These are phyloP conservation scores for Hymenoscyphus salicellus DNA, from an alignment of 2,329 filamentous ascomycete genomes.

Conservation along the genomic window DNA sequence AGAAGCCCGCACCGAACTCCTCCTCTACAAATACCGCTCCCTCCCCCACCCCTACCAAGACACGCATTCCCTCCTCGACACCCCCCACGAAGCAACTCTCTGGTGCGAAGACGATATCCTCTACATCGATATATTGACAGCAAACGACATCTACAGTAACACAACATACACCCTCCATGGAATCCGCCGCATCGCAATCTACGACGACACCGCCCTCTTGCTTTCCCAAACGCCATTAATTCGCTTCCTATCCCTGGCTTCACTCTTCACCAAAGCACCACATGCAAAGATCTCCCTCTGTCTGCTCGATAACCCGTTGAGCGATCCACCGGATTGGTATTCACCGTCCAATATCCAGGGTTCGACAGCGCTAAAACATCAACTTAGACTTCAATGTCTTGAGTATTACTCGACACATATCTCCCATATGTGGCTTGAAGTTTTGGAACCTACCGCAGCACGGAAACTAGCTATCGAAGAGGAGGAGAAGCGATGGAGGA, in stretches of 20 bases:
- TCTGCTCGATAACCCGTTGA: neutral
- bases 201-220: neutral
- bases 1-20: constrained; percentile 5
- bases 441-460: neutral
- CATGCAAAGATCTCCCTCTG: neutral
- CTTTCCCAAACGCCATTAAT: neutral
- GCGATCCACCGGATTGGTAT: constrained; percentile 4
- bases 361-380: neutral
- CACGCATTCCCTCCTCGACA: neutral
- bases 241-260: neutral
- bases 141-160: neutral
- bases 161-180: neutral
- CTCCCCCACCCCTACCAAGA: neutral
- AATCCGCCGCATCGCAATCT: constrained; percentile 5
- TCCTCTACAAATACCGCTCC: neutral
- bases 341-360: constrained; percentile 5
- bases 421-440: neutral
- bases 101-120: constrained; percentile 5
- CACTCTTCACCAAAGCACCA: constrained; percentile 1
- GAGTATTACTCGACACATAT: neutral
- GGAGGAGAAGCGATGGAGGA: neutral
- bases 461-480: neutral
- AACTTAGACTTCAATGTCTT: neutral
- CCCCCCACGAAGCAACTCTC: neutral
- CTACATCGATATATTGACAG: constrained; percentile 3